Base-by-base conservation (phyloP, 31 red algal genomes). In the Bonnemaisonia californica region DNA sequence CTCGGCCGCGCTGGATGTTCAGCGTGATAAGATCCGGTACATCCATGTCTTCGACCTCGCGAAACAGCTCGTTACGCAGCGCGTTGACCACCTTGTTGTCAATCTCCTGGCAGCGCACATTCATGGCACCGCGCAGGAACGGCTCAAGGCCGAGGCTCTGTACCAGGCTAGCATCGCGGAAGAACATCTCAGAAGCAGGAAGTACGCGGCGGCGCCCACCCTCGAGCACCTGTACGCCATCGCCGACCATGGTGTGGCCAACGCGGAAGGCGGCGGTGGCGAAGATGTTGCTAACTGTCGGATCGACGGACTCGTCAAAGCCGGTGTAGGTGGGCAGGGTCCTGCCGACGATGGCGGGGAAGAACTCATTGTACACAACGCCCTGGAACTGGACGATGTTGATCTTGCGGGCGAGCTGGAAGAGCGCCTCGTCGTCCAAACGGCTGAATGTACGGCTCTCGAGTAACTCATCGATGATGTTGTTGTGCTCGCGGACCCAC, bases 401-500 rank as follows among this genome's bases (percentile, higher is more conserved):
- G 27, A 34, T 33, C 40, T 55, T 22, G 24, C 72, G 72, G 21
- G 72, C 72, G 19, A 59, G n/a, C 31, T 57, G 26, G 51, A 30
- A 76, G 0, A 66, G 23, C 2, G 18, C 55, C 9, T 80, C 76
- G 32, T 80, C 76, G 4, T 35, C 27, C 18, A 26, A 62, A 1
- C 63, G 56, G 8, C 36, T 55, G 3, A 40, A 40, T 51, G 45
- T 51, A 11, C 9, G 45, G 23, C 27, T 28, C 22, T 28, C 27
- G 31, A 39, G n/a, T 18, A 80, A 37, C 1, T 22, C 32, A 24
- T 65, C 76, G 56, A 37, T 38, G 55, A 54, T 27, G 30, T 39
- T 37, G 58, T 79, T 79, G 76, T 79, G 76, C 2, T 54, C 55
- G 54, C 76, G 76, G 26, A 79, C 9, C 54, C 47, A 79, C 1